Evolutionary conservation across 2,329 filamentous ascomycete species (phyloP), one percentile per base, ranked within the genome.

Genomic region (Stemphylium vesicarium): DNA sequence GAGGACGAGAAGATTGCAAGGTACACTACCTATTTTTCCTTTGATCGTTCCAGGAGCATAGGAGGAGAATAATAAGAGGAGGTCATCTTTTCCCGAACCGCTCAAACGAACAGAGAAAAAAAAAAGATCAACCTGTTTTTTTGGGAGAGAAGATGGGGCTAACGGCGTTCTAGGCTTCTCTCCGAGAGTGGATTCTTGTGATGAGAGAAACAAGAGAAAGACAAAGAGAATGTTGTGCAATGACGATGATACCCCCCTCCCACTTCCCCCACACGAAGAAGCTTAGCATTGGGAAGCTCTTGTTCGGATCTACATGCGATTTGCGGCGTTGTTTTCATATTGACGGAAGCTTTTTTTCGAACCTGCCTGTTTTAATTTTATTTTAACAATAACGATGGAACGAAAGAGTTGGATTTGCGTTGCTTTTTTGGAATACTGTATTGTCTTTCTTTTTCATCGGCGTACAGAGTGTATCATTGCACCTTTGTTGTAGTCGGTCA

Each of bases 1-100:
- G 95, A 99, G 80, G 95, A 99, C 74, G 95, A 99, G 80, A 98
- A 98, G 84, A 98, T 99, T 82, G 94, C 96, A 74, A 96, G 95
- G 93, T 96, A 88, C 56, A 64, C 59, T 36, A 47, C 52, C 40
- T 60, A 48, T 50, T 57, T 45, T 50, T 55, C 47, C n/a, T 51
- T 54, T 38, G 51, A 54, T 32, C 51, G 45, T 50, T 44, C 33
- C 26, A 12, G 26, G 35, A 36, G n/a, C 15, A 38, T 20, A 37
- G 37, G 32, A 32, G 32, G 37, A 35, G 49, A 31, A 37, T 42
- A 16, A 37, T 42, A 16, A 39, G 40, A 50, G 47, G 47, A 36
- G 26, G 26, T 29, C 7, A 29, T 29, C 26, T 11, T 29, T 29
- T 29, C 26, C 26, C 26, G 26, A 29, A 10, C 10, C 26, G 26